These are phyloP conservation scores for Arachis hypogaea DNA, from an alignment of 306 rosid species.

Conservation along the genomic window DNA sequence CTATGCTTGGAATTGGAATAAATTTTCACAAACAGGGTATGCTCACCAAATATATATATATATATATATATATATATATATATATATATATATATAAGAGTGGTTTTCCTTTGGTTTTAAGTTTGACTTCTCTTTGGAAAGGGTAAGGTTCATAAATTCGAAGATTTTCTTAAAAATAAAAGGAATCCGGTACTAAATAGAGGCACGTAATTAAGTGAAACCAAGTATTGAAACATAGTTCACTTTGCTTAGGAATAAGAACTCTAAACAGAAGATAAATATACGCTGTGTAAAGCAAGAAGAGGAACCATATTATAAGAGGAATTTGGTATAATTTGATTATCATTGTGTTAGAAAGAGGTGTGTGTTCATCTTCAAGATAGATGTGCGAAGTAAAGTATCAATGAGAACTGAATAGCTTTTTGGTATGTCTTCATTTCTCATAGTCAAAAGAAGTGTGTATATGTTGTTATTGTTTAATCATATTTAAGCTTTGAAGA, in stretches of 20 bases:
- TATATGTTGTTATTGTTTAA: too few species aligned
- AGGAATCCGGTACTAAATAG: neutral
- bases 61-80: neutral
- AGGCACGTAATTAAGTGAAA: neutral
- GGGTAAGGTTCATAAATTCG: neutral
- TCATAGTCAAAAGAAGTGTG: too few species aligned
- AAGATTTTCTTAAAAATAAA: neutral
- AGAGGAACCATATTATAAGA: conserved; percentile 7
- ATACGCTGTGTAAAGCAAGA: neutral
- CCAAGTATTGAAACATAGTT: neutral
- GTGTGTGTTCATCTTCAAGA: conserved; percentile 33
- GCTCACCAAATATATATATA: neutral
- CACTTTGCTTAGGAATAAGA: too few species aligned
- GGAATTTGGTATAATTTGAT: conserved; percentile 32
- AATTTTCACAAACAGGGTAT: neutral
- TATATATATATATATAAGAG: neutral
- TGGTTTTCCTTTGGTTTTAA: neutral
- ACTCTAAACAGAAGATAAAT: neutral
- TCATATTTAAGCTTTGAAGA: too few species aligned
- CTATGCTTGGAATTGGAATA: neutral
- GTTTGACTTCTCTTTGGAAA: neutral
- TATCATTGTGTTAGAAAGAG: conserved; percentile 14
- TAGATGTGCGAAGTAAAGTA: neutral
- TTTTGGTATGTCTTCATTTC: too few species aligned
- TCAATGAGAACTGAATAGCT: too few species aligned